Evolutionary conservation across 805 yeast genomes (phyloP).

Genomic region (Nakazawaea laoshanensis): DNA sequence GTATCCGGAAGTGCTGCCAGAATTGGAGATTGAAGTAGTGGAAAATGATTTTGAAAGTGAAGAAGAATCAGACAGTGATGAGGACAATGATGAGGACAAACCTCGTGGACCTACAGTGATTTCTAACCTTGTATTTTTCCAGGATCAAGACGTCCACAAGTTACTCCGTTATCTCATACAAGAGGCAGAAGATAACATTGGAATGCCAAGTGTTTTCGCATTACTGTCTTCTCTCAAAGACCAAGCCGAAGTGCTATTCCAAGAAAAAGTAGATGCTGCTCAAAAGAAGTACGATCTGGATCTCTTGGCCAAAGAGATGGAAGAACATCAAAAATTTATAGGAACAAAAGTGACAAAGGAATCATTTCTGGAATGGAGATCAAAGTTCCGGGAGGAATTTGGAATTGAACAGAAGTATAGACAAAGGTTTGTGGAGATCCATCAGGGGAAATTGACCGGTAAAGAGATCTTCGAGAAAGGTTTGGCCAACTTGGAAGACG

Average conservation of each 20-base stretch:
- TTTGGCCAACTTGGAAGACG: slow-evolving; percentile 62
- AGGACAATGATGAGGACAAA: slow-evolving; percentile 28
- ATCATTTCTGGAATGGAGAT: slow-evolving; percentile 68
- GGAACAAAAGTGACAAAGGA: slow-evolving; percentile 88
- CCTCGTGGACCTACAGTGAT: slow-evolving; percentile 36
- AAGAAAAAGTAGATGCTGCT: slow-evolving; percentile 39
- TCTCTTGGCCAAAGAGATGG: slow-evolving; percentile 57
- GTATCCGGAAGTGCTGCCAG: slow-evolving; percentile 80
- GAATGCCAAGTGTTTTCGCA: slow-evolving; percentile 88
- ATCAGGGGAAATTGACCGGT: slow-evolving; percentile 77
- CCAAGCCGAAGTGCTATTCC: slow-evolving; percentile 62
- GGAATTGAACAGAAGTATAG: slow-evolving; percentile 53
- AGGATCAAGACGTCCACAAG: slow-evolving; percentile 32
- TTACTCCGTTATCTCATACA: slow-evolving; percentile 34
- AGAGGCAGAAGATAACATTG: slow-evolving; percentile 72
- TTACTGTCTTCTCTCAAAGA: slow-evolving; percentile 74
- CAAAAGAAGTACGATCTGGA: slow-evolving; percentile 55
- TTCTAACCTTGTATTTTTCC: slow-evolving; percentile 52
- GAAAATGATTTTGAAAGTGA: slow-evolving; percentile 21
- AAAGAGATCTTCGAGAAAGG: slow-evolving; percentile 87
- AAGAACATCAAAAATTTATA: slow-evolving; percentile 81
- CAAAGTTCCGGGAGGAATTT: slow-evolving; percentile 60
- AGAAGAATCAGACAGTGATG: slow-evolving; percentile 38
- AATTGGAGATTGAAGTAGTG: slow-evolving; percentile 30
- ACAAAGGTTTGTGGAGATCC: slow-evolving; percentile 45